Evolutionary conservation across 2,329 filamentous ascomycete species (phyloP).

Genomic region (Lachnellula cervina): DNA sequence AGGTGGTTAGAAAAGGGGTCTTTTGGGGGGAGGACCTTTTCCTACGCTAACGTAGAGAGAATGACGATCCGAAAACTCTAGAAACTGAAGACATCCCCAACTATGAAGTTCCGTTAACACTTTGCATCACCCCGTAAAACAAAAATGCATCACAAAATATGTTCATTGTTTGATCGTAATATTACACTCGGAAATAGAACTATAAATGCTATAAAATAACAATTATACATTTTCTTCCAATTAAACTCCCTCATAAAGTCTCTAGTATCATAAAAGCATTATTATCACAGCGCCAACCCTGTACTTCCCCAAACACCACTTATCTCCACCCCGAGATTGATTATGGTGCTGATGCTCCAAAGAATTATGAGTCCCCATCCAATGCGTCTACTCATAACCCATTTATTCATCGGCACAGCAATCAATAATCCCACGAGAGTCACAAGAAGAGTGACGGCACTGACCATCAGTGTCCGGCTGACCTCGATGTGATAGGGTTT

Average conservation of each 20-base stretch:
- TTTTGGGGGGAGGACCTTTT: neutral
- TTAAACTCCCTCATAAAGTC: too few species aligned
- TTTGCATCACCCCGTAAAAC: too few species aligned
- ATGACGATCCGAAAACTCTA: too few species aligned
- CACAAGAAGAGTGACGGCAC: constrained; percentile 73
- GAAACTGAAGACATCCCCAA: too few species aligned
- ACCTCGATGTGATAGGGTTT: constrained; percentile 79
- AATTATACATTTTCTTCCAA: too few species aligned
- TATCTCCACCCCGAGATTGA: constrained; percentile 78
- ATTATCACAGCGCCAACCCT: neutral
- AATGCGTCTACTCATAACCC: constrained; percentile 78
- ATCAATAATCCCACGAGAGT: constrained; percentile 76
- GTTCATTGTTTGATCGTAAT: too few species aligned
- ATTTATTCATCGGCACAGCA: constrained; percentile 77
- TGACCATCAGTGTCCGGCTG: constrained; percentile 78
- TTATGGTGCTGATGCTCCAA: constrained; percentile 74
- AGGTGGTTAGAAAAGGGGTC: neutral
- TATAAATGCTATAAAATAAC: too few species aligned
- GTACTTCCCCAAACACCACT: constrained; percentile 39
- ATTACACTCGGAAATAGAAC: too few species aligned
- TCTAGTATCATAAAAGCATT: neutral
- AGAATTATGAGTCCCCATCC: constrained; percentile 74
- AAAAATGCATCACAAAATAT: too few species aligned
- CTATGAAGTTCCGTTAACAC: too few species aligned
- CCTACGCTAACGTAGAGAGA: too few species aligned